Evolutionary conservation across 2,329 filamentous ascomycete species (phyloP), one percentile per base, ranked within the genome.

Genomic region (Neonectria coccinea): DNA sequence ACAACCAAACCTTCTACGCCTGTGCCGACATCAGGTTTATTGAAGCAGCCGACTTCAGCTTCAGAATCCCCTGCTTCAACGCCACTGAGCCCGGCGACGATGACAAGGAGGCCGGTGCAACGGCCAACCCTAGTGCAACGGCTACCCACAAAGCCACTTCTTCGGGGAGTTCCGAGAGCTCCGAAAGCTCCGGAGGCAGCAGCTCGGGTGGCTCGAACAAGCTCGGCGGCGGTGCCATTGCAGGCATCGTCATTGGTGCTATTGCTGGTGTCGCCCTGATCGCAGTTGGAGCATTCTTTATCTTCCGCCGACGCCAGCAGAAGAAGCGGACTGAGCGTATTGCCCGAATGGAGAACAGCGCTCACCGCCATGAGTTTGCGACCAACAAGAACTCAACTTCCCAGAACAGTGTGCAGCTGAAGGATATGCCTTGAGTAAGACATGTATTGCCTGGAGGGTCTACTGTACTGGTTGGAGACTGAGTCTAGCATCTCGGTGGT

Each of bases 241-340:
- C 91, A 3, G 92, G 91, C 1, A 89, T 92, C 66, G 90, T 91
- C 7, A 82, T 94, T 66, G 92, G 92, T 33, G 85, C 88, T 3
- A 77, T 94, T 20, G 80, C 87, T 11, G 91, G 87, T 53, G 85
- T 88, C 5, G 83, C 84, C 1, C 77, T 92, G 12, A 75, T 94
- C 9, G 82, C 84, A 18, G 87, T 82, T 3, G 80, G 89, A 6
- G 79, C 88, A 41, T 86, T 91, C 71, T 77, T 90, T 44, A 85
- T 91, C 70, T 77, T 75, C 70, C 67, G 77, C 16, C 70, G 75
- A 29, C 77, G 70, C 68, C 71, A 74, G 60, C 72, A 74, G 69
- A 67, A 67, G 8, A 55, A 20, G n/a, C 48, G 48, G 10, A 51
- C 48, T 14, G 48, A 47, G 54, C 54, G 54, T 20, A 56, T 56